These are phyloP conservation scores for Fusarium tuaranense DNA, from an alignment of 2,329 filamentous ascomycete genomes.

Conservation along the genomic window DNA sequence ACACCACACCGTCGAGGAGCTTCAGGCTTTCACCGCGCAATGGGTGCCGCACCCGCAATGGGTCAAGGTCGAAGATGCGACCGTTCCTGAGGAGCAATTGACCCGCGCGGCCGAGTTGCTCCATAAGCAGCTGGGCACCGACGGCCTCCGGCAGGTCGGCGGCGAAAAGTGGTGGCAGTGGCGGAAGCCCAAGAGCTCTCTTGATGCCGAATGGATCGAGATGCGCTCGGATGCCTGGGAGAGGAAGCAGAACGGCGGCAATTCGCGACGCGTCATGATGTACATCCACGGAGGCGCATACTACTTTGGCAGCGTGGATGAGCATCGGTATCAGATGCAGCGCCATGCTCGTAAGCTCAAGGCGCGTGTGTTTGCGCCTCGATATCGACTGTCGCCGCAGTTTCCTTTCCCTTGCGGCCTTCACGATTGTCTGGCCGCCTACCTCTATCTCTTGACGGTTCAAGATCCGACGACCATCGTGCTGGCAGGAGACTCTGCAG, in stretches of 20 bases:
- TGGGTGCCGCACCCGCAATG: conserved; percentile 91
- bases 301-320: conserved; percentile 94
- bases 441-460: conserved; percentile 81
- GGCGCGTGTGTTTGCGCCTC: conserved; percentile 86
- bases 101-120: conserved; percentile 75
- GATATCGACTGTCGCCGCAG: conserved; percentile 90
- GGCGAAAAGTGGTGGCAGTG: conserved; percentile 92
- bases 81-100: conserved; percentile 74
- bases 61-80: conserved; percentile 81
- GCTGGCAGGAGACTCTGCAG: conserved; percentile 91
- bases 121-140: conserved; percentile 78
- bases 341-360: conserved; percentile 94
- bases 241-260: conserved; percentile 70
- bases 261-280: conserved; percentile 83
- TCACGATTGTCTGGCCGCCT: conserved; percentile 89
- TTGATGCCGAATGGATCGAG: conserved; percentile 95
- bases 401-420: conserved; percentile 96
- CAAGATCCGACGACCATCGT: conserved; percentile 87
- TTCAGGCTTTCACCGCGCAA: conserved; percentile 91
- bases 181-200: conserved; percentile 73
- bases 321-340: conserved; percentile 98
- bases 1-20: conserved; percentile 90
- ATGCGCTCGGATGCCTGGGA: conserved; percentile 82
- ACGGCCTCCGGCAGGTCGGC: conserved; percentile 81
- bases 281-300: conserved; percentile 96